A percentile compares a stretch with the other conserved stretches of the same genome.
These are phyloP conservation scores for Neophaeococcomyces aloes DNA, from an alignment of 2,329 filamentous ascomycete genomes.

Conservation along the genomic window DNA sequence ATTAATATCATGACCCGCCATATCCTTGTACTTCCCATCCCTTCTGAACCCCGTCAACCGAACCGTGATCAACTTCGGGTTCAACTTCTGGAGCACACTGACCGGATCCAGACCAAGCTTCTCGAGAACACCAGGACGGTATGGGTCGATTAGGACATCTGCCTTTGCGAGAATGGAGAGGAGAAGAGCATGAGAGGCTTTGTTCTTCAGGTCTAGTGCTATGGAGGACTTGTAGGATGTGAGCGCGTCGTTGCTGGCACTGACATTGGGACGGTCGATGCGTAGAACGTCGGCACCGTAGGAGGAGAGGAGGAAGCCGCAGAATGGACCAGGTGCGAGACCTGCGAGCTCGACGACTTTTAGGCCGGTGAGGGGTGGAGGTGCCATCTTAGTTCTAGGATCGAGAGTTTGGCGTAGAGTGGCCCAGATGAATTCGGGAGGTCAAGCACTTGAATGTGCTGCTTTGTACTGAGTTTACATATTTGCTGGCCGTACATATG, in stretches of 20 bases:
- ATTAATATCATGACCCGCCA: constrained; percentile 95
- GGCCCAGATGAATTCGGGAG: neutral
- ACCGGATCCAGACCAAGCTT: constrained; percentile 65
- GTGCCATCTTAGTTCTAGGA: constrained; percentile 4
- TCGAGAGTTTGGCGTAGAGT: neutral
- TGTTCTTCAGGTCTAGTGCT: constrained; percentile 61
- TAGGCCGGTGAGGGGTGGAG: constrained; percentile 44
- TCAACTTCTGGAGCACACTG: constrained; percentile 49
- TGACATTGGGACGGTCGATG: constrained; percentile 53
- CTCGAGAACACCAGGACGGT: constrained; percentile 82
- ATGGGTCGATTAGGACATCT: constrained; percentile 87
- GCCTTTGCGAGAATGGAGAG: constrained; percentile 51
- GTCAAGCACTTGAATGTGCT: constrained; percentile 2
- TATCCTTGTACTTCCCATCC: constrained; percentile 71
- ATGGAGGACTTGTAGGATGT: constrained; percentile 70
- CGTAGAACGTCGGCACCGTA: constrained; percentile 81
- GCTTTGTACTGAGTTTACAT: neutral
- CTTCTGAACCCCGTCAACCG: constrained; percentile 84
- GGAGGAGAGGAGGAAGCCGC: constrained; percentile 78
- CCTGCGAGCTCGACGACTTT: constrained; percentile 58
- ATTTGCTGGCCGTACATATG: neutral
- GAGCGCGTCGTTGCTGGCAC: constrained; percentile 53
- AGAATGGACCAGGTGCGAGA: constrained; percentile 67
- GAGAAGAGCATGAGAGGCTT: constrained; percentile 54
- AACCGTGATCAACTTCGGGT: constrained; percentile 67